phyloP scores from a whole-genome alignment of 2,329 filamentous ascomycete species.

The Colletotrichum kahawae region DNA sequence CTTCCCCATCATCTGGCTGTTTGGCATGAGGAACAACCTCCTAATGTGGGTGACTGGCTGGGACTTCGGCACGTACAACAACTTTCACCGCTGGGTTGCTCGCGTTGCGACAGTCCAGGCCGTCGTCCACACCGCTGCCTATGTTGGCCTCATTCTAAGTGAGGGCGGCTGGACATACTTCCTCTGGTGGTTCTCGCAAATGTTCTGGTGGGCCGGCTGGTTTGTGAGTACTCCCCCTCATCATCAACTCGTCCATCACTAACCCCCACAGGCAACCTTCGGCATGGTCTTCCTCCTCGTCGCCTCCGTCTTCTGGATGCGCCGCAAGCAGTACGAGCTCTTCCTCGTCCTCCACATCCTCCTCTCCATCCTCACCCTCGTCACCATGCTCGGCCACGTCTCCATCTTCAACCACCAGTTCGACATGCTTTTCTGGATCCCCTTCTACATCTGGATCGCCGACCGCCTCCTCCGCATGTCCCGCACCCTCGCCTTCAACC shows the following conservation, averaged over 20 bases:
- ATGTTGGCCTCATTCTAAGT: constrained; percentile 50
- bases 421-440: constrained; percentile 55
- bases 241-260: neutral
- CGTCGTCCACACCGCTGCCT: constrained; percentile 66
- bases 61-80: constrained; percentile 70
- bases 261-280: constrained; percentile 39
- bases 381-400: constrained; percentile 58
- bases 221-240: constrained; percentile 35
- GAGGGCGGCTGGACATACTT: constrained; percentile 43
- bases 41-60: constrained; percentile 72
- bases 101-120: constrained; percentile 66
- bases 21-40: constrained; percentile 70
- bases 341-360: constrained; percentile 57
- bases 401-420: constrained; percentile 57
- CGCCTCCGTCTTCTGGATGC: constrained; percentile 56
- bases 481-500: constrained; percentile 47
- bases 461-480: constrained; percentile 52
- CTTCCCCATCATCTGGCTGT: constrained; percentile 69
- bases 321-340: constrained; percentile 56
- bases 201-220: constrained; percentile 57
- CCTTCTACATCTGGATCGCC: constrained; percentile 51
- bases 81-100: constrained; percentile 72
- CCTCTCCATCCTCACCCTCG: constrained; percentile 53
- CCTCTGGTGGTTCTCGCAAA: constrained; percentile 40
- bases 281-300: constrained; percentile 49